phyloP scores from a whole-genome alignment of 345 rosid genomes.

The Passiflora organensis region DNA sequence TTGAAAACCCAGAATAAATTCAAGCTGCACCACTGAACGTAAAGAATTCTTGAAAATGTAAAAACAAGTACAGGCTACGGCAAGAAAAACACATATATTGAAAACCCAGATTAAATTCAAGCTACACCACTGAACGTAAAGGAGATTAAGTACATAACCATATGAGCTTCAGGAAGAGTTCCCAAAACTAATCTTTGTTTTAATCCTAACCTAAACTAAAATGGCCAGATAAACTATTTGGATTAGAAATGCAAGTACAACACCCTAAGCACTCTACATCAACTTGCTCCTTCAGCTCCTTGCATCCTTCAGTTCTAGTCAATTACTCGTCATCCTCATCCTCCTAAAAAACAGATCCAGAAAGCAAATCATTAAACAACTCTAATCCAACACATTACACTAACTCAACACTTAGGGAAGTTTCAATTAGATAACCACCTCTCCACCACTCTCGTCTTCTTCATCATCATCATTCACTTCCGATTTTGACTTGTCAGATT shows the following conservation, averaged over 20 bases:
- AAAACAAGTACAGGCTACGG: neutral
- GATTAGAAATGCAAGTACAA: slow-evolving; percentile 1
- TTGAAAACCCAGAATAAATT: too few species aligned
- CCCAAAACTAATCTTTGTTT: slow-evolving; percentile 13
- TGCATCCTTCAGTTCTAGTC: neutral
- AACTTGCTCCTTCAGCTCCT: slow-evolving; percentile 13
- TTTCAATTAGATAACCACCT: slow-evolving; percentile 26
- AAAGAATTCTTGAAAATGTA: neutral
- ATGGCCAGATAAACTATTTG: slow-evolving; percentile 3
- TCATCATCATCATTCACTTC: slow-evolving; percentile 61
- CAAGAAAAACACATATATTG: neutral
- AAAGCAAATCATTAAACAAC: neutral
- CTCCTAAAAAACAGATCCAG: slow-evolving; percentile 29
- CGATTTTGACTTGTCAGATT: slow-evolving; percentile 79
- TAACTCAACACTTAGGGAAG: neutral
- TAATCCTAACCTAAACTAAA: slow-evolving; percentile 19
- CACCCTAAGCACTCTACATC: slow-evolving; percentile 21
- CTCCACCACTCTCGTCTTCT: slow-evolving; percentile 44
- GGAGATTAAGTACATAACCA: slow-evolving; percentile 26
- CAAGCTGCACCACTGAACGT: slow-evolving; percentile 18
- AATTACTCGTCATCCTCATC: slow-evolving; percentile 54
- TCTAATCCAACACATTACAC: neutral
- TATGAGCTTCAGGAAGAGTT: slow-evolving; percentile 17
- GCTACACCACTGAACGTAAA: slow-evolving; percentile 16
- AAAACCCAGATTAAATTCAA: slow-evolving; percentile 8